A percentile compares a stretch with the other conserved stretches of the same genome.
Conservation (phyloP, 371 early-diverging fungal genomes). For the Phascolomyces articulosus region DNA sequence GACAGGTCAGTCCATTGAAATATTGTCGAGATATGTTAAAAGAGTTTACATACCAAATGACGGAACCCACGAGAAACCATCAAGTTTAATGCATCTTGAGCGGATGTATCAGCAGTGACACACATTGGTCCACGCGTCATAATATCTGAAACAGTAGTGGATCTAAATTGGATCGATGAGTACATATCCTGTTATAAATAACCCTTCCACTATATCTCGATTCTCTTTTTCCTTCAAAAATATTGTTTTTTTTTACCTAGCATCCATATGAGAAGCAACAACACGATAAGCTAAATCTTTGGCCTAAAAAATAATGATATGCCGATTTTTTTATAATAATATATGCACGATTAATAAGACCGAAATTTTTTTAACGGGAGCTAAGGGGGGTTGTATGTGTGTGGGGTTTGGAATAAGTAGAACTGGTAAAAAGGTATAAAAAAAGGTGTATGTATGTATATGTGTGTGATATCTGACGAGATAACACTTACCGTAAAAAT, state of each 20-base stretch:
- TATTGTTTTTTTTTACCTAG: no score
- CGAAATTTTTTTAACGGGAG: not conserved
- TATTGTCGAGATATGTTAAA: no score
- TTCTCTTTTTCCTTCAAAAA: not conserved
- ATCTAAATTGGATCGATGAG: constrained; percentile 21
- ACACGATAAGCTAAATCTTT: constrained; percentile 57
- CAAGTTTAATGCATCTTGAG: constrained; percentile 91
- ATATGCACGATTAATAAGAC: constrained; percentile 3
- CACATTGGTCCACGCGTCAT: constrained; percentile 94
- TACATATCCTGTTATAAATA: no score
- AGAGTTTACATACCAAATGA: constrained; percentile 79
- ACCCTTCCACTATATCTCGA: not conserved
- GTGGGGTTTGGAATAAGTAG: no score
- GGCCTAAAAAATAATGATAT: constrained; percentile 21
- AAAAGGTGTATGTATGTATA: no score
- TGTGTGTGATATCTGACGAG: no score
- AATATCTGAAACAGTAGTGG: constrained; percentile 86
- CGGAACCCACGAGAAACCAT: constrained; percentile 97
- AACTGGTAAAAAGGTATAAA: no score
- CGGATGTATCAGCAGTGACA: constrained; percentile 79
- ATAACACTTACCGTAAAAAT: constrained; percentile 94
- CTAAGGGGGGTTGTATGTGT: not conserved
- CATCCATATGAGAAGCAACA: constrained; percentile 49
- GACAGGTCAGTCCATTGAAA: no score
- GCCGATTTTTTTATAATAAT: not conserved